Percentiles rank a stretch among this genome's conserved stretches.
Conservation (phyloP, 768 basidiomycete genomes). For the Psilocybe subaeruginosa region DNA sequence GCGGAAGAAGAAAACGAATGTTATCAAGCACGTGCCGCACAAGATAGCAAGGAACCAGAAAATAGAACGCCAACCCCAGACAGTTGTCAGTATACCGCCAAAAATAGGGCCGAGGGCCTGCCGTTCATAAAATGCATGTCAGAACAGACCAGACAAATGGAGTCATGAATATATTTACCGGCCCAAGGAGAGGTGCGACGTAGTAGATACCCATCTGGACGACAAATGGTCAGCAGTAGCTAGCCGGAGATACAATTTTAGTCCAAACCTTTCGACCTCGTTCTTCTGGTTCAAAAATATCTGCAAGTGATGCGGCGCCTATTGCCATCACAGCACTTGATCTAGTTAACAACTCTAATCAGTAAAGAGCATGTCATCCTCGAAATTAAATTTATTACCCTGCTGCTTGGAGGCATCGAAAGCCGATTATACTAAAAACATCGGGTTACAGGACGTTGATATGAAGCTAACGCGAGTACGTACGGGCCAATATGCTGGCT, state of each 20-base stretch:
- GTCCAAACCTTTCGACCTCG: constrained; percentile 60
- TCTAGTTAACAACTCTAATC: constrained; percentile 29
- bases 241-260: not conserved
- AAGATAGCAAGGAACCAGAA: constrained; percentile 83
- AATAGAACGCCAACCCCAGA: constrained; percentile 75
- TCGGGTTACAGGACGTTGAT: not conserved
- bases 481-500: constrained; percentile 47
- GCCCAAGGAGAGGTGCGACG: constrained; percentile 77
- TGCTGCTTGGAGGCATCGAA: constrained; percentile 68
- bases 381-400: constrained; percentile 43
- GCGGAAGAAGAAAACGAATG: constrained; percentile 70
- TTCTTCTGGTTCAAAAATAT: constrained; percentile 75
- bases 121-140: not conserved
- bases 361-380: not conserved
- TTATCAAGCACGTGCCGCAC: constrained; percentile 52
- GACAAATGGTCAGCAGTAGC: too few species aligned
- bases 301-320: constrained; percentile 78
- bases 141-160: not conserved
- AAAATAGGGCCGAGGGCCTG: constrained; percentile 69
- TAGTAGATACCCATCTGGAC: constrained; percentile 77
- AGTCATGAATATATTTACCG: constrained; percentile 34
- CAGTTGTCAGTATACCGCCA: constrained; percentile 68
- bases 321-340: constrained; percentile 71
- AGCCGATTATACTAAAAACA: constrained; percentile 55
- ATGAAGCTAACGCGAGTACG: constrained; percentile 13